These are phyloP conservation scores for Xylaria sp. DNA, from an alignment of 2,329 filamentous ascomycete species.

Conservation along the genomic window DNA sequence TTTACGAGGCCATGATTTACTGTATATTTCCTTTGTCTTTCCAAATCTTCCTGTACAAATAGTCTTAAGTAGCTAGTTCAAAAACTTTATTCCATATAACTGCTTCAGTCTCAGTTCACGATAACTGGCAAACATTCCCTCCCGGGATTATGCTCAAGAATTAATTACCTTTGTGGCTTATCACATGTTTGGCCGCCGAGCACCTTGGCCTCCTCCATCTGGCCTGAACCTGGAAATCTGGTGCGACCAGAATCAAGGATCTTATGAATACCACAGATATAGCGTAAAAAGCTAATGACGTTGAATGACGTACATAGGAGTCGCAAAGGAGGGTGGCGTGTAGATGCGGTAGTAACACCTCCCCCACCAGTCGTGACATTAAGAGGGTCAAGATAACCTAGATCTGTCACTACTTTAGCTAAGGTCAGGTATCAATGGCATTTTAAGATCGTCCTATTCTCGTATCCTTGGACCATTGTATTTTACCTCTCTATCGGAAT, in stretches of 20 bases:
- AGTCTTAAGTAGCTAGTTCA: neutral
- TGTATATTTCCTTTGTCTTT: neutral
- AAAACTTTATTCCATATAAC: neutral
- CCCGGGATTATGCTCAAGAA: neutral
- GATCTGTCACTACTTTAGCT: neutral
- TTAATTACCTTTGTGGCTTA: neutral
- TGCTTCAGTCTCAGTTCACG: neutral
- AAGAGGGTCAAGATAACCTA: neutral
- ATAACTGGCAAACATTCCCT: neutral
- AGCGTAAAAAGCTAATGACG: conserved; percentile 28
- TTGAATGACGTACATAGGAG: conserved; percentile 37
- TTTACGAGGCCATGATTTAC: conserved; percentile 18
- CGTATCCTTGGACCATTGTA: neutral
- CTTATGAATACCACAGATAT: neutral
- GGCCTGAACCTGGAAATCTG: neutral
- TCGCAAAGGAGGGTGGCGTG: conserved; percentile 33
- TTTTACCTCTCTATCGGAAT: conserved; percentile 6
- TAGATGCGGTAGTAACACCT: conserved; percentile 22
- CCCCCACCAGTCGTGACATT: neutral
- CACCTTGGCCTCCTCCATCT: neutral
- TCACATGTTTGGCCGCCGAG: neutral
- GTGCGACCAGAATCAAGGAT: conserved; percentile 23
- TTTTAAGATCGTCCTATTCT: conserved; percentile 4
- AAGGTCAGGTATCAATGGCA: neutral
- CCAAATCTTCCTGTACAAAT: conserved; percentile 13